Evolutionary conservation across 805 yeast genomes (phyloP), one percentile per base, ranked within the genome.

Genomic region (Lachancea sp.): DNA sequence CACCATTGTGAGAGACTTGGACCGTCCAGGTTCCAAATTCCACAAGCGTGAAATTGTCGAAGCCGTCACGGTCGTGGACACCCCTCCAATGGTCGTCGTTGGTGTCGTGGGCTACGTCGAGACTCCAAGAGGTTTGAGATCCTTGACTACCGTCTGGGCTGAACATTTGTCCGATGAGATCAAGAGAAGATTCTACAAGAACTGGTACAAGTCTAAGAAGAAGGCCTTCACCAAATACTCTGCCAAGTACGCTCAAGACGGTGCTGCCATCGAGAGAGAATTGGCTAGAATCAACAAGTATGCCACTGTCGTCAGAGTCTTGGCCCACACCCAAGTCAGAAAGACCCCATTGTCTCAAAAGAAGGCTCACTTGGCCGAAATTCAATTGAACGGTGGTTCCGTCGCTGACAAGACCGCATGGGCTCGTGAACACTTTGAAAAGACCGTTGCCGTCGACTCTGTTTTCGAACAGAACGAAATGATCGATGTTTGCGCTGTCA

Each of bases 171-270:
- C 96, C 67, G 98, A 92, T 71, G 98, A 92, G 77, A 80, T 92
- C 74, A 90, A 83, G 85, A 87, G 98, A 82, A 87, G 97, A 80
- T 92, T 92, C 96, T 92, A 92, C 96, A 92, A 89, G 87, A 92
- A 90, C 96, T 92, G 98, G 98, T 92, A 86, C 96, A 89, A 89
- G 83, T 83, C 96, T 62, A 92, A 92, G 90, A 92, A 92, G 96
- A 89, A 89, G 90, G 98, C 98, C 67, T 92, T 92, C 94, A 85
- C 97, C 85, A 89, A 90, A 78, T 92, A 92, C 87, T 83, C 97
- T 72, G 83, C 92, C 73, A 90, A 92, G 81, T 90, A 89, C 83
- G 84, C 97, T 62, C 78, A 80, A 70, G 84, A 80, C 67, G 88
- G 87, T 68, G 79, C 83, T 67, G 81, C 82, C 68, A 73, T 90